Percentiles rank a stretch among this genome's conserved stretches.
Conservation (phyloP, 1,284 basidiomycete genomes). For the Cryptococcus sp. region DNA sequence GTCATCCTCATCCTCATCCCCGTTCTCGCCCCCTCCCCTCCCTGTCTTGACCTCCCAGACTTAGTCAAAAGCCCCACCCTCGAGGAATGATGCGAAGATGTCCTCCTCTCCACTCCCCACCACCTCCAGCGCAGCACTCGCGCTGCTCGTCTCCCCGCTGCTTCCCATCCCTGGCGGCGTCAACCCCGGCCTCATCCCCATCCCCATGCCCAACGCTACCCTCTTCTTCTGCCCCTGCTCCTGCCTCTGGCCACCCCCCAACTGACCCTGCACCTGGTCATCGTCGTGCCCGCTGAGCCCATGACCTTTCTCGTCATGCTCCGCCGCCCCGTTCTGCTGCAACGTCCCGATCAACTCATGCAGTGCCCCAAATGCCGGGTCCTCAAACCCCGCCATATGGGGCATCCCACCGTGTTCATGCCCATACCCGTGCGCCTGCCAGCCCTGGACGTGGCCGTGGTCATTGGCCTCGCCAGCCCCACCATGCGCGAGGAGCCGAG, state of each 20-base stretch:
- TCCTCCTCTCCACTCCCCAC: conserved; percentile 4
- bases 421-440: neutral
- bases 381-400: neutral
- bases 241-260: conserved; percentile 6
- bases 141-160: conserved; percentile 5
- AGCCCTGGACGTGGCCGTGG: neutral
- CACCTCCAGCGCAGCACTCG: conserved; percentile 2
- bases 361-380: neutral
- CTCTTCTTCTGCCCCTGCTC: neutral
- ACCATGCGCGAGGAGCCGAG: neutral
- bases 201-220: too few relatives aligned
- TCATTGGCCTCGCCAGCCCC: neutral
- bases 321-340: neutral
- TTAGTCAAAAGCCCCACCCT: conserved; percentile 5
- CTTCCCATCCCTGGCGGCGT: neutral
- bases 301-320: neutral
- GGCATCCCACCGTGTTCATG: neutral
- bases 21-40: neutral
- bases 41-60: neutral
- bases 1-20: too few relatives aligned
- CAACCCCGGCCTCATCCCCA: neutral
- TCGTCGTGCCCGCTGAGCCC: neutral
- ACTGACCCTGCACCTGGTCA: conserved; percentile 10
- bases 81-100: conserved; percentile 15
- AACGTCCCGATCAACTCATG: neutral